Conservation (phyloP, 345 rosid species). For the Brassica carinata region DNA sequence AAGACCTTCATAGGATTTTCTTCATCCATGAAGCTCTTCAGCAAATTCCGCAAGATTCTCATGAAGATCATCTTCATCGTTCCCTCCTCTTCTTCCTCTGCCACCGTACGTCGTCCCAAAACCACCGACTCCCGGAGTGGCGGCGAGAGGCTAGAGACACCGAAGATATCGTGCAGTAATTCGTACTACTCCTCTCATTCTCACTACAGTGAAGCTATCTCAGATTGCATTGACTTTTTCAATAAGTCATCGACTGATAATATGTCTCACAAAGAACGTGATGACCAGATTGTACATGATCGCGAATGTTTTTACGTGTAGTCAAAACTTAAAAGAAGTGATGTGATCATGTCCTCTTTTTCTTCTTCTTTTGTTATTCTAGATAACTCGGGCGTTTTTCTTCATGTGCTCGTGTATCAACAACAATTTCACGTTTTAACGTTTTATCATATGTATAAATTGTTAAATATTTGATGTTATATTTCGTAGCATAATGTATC, state of each 20-base stretch:
- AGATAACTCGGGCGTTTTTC: neutral
- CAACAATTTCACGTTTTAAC: neutral
- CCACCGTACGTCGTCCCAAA: slow-evolving; percentile 19
- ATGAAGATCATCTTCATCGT: slow-evolving; percentile 57
- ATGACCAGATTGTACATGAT: slow-evolving; percentile 8
- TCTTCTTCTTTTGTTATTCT: neutral
- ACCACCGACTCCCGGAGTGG: slow-evolving; percentile 2
- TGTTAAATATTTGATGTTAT: slow-evolving; percentile 3
- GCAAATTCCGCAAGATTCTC: slow-evolving; percentile 67
- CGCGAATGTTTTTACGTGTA: slow-evolving; percentile 24
- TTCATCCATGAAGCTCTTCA: slow-evolving; percentile 73
- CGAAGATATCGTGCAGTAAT: slow-evolving; percentile 84
- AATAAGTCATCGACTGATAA: slow-evolving; percentile 55
- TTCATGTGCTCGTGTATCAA: slow-evolving; percentile 2
- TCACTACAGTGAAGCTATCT: slow-evolving; percentile 78
- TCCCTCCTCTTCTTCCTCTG: slow-evolving; percentile 40
- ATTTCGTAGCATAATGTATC: neutral
- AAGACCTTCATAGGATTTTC: slow-evolving; percentile 40
- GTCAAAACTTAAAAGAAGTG: neutral
- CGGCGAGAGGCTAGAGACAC: slow-evolving; percentile 63
- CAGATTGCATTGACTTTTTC: slow-evolving; percentile 92
- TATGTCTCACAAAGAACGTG: slow-evolving; percentile 29
- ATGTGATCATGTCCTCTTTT: neutral
- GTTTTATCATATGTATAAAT: neutral
- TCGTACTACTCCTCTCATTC: slow-evolving; percentile 76